Conservation (phyloP, 257 asterid genomes). For the Catharanthus roseus region DNA sequence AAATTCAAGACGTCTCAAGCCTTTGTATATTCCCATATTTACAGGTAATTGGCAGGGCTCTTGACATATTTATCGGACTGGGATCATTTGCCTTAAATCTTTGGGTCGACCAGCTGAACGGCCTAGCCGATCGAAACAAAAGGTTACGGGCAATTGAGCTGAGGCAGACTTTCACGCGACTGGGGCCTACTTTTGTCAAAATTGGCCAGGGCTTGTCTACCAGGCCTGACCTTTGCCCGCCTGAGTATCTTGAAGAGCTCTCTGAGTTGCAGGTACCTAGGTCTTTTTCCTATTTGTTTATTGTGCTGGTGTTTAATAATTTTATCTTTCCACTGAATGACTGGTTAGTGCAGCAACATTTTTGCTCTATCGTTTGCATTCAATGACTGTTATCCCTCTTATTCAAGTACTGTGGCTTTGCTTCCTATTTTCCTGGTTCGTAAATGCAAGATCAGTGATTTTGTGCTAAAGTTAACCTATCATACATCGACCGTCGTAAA, state of each 20-base stretch:
- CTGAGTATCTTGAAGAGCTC: constrained; percentile 82
- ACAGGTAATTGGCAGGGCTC: constrained; percentile 54
- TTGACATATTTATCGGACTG: constrained; percentile 56
- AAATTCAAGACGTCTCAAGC: not conserved
- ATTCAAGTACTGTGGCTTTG: not conserved
- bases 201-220: constrained; percentile 98
- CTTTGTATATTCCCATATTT: not conserved
- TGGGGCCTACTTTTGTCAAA: constrained; percentile 97
- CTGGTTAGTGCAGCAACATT: not conserved
- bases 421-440: not conserved
- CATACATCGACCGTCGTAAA: not conserved
- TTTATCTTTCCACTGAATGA: not conserved
- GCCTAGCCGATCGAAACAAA: constrained; percentile 48
- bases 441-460: not conserved
- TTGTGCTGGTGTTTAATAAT: not conserved
- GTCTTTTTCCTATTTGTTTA: not conserved
- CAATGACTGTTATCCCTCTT: not conserved
- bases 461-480: not conserved
- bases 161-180: constrained; percentile 65
- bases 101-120: constrained; percentile 70
- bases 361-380: not conserved
- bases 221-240: constrained; percentile 94
- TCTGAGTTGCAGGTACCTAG: constrained; percentile 66
- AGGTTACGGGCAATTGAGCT: constrained; percentile 64
- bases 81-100: constrained; percentile 68